Base-by-base conservation (phyloP, 1,284 basidiomycete species). In the Anthracocystis walkeri region DNA sequence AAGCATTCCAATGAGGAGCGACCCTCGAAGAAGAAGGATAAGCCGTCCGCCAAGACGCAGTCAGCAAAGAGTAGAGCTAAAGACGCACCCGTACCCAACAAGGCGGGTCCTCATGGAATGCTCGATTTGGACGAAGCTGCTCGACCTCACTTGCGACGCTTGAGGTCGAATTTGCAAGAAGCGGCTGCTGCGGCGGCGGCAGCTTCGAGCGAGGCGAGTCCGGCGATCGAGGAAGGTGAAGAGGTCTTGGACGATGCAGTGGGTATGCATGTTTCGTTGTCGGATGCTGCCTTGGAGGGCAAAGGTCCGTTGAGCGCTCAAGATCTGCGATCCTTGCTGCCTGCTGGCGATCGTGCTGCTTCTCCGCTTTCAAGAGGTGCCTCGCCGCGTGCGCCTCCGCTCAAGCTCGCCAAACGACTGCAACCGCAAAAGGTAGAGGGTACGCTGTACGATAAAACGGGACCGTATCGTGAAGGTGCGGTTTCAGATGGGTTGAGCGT, bases 401-500 rank as follows among this genome's bases (percentile, higher is more conserved):
- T 81, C 18, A 62, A 71, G 42, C 73, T 83, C 3, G 75, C 71
- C 5, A 71, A 68, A 7, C 56, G 81, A 5, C 70, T 79, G 33
- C 58, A 55, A 16, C 77, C 82, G 7, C 71, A 82, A 54, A 58
- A 44, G 21, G 81, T 84, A 18, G 82, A 84, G 44, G 82, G 82
- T 45, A 84, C 82, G 10, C 65, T 84, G 21, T 84, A 84, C 57
- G 82, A 84, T 59, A 68, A 77, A 54, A 73, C 69, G 12, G 82
- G 82, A 2, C 82, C 82, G 0, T 79, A 82, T 41, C 70, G 75
- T 11, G 82, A 84, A 58, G 82, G 82, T 21, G 82, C 79, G 0
- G 78, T 79, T 10, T 75, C 75, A 3, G 82, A 84, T 41, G 82
- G 82, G 25, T 64, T 84, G n/a, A 82, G 80, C 54, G 82, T 84